phyloP scores from a whole-genome alignment of 2,329 filamentous ascomycete species.

The Nothophoma quercina region DNA sequence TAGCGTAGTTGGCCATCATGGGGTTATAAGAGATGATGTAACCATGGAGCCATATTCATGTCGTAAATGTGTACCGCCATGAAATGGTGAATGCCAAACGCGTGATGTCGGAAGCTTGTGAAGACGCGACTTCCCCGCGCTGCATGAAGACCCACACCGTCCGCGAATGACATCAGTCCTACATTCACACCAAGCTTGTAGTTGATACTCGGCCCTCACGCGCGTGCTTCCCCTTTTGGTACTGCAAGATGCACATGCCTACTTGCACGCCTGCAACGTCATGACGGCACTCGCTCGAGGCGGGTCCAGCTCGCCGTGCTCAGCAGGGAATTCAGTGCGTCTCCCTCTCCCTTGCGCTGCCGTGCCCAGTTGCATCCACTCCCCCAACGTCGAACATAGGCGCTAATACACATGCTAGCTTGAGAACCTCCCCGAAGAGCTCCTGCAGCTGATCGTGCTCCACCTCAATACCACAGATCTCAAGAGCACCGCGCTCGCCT shows the following conservation, averaged over 20 bases:
- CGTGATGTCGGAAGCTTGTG: neutral
- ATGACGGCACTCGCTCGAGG: constrained; percentile 3
- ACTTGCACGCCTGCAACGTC: neutral
- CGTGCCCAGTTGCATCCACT: neutral
- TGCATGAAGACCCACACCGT: neutral
- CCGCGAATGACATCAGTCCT: constrained; percentile 13
- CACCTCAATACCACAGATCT: constrained; percentile 44
- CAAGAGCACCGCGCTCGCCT: constrained; percentile 43
- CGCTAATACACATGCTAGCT: constrained; percentile 24
- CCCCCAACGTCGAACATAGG: neutral
- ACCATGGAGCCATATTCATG: too few relatives aligned
- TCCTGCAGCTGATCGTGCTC: constrained; percentile 51
- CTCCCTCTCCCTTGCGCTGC: constrained; percentile 3
- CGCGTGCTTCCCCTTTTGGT: neutral
- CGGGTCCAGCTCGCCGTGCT: neutral
- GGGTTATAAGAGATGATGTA: too few relatives aligned
- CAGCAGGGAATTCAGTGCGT: neutral
- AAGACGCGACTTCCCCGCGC: neutral
- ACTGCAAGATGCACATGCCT: constrained; percentile 2
- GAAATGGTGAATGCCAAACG: too few relatives aligned
- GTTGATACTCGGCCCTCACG: neutral
- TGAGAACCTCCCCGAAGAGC: constrained; percentile 51
- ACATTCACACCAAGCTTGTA: neutral
- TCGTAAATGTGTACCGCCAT: too few relatives aligned
- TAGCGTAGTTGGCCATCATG: too few relatives aligned